phyloP scores from a whole-genome alignment of 352 stramenopile genomes.

The Pythium insidiosum region DNA sequence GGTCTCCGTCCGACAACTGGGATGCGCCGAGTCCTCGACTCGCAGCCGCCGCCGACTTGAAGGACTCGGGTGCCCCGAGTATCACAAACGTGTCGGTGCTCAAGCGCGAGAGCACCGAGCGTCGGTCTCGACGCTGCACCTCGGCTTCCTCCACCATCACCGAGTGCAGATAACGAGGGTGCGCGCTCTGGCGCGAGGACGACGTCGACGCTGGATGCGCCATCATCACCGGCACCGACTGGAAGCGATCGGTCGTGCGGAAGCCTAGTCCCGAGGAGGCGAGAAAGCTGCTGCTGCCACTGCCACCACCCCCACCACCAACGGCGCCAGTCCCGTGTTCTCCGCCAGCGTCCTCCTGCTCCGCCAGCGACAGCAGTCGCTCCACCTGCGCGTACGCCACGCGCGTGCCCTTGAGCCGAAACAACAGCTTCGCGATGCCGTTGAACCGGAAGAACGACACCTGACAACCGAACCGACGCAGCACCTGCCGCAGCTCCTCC shows the following conservation, averaged over 20 bases:
- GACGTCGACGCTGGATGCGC: neutral
- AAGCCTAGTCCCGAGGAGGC: too few relatives aligned
- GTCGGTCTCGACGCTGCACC: neutral
- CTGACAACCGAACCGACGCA: constrained; percentile 10
- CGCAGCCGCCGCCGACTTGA: too few relatives aligned
- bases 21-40: too few relatives aligned
- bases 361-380: neutral
- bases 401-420: constrained; percentile 4
- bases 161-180: neutral
- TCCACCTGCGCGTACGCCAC: constrained; percentile 9
- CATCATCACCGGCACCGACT: neutral
- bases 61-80: too few relatives aligned
- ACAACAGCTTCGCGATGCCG: constrained; percentile 14
- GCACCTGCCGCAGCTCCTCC: constrained; percentile 9
- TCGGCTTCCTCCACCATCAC: neutral
- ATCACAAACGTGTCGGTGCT: neutral
- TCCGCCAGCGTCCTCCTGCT: neutral
- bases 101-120: neutral
- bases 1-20: too few relatives aligned
- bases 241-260: too few relatives aligned
- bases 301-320: too few relatives aligned
- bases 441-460: constrained; percentile 22
- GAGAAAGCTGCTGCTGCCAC: too few relatives aligned
- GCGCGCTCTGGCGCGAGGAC: neutral
- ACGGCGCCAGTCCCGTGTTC: too few relatives aligned